These are phyloP conservation scores for Saccharum officinarum DNA, from an alignment of 176 grass and related monocot species.

Conservation along the genomic window DNA sequence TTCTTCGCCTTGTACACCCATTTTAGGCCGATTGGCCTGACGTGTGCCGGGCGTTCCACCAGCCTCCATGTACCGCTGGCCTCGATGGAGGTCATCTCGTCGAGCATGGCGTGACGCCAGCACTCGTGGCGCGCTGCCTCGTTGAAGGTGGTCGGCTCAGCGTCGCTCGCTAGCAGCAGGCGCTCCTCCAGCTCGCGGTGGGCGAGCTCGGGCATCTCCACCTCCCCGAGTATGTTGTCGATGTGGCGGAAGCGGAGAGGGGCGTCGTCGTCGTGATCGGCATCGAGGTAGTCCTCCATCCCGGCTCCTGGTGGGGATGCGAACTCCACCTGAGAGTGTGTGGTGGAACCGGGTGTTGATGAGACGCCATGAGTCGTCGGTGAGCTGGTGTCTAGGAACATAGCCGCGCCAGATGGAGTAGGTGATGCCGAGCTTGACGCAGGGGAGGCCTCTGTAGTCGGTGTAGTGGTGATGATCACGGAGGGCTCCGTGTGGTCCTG, in stretches of 20 bases:
- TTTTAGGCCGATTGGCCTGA: no score
- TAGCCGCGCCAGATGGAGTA: no score
- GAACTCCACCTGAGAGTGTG: neutral
- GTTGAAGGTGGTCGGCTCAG: neutral
- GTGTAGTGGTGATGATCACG: no score
- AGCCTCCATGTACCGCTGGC: no score
- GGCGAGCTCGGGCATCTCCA: neutral
- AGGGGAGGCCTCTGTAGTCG: neutral
- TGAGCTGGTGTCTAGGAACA: neutral
- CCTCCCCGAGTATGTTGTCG: neutral
- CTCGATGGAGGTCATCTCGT: no score
- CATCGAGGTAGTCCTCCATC: neutral
- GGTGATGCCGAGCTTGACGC: neutral
- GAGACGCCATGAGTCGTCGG: neutral
- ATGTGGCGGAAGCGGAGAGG: neutral
- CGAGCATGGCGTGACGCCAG: neutral
- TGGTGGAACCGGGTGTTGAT: no score
- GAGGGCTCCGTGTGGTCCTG: no score
- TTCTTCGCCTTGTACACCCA: no score
- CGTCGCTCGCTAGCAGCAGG: neutral
- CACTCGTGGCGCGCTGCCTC: neutral
- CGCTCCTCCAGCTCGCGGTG: neutral
- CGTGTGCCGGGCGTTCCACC: no score
- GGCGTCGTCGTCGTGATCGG: neutral
- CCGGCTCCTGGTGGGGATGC: neutral